Evolutionary conservation across 345 rosid species (phyloP).

Genomic region (Eucalyptus sp.): DNA sequence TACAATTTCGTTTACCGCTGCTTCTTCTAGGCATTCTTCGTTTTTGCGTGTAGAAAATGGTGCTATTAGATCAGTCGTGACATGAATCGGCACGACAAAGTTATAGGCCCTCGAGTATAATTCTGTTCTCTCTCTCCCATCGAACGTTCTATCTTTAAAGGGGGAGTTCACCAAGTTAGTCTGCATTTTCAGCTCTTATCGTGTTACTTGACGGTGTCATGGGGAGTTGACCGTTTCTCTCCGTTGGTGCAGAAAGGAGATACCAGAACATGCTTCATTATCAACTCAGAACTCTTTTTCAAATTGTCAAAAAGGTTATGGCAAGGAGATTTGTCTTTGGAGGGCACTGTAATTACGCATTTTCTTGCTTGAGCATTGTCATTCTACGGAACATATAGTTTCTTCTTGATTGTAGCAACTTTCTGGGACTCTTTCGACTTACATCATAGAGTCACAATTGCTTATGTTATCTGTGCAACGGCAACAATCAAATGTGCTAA

Average conservation of each 20-base stretch:
- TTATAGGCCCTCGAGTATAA: neutral
- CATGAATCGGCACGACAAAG: neutral
- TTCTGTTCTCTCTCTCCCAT: neutral
- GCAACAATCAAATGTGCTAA: slow-evolving; percentile 67
- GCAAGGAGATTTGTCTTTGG: neutral
- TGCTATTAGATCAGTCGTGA: neutral
- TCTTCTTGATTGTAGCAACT: neutral
- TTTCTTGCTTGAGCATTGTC: neutral
- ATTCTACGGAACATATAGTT: neutral
- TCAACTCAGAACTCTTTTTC: neutral
- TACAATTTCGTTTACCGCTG: neutral
- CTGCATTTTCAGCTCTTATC: neutral
- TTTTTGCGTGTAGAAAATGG: neutral
- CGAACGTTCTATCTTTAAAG: neutral
- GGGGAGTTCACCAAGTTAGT: neutral
- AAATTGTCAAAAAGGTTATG: neutral
- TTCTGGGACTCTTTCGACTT: neutral
- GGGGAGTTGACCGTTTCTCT: neutral
- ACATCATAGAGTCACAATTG: neutral
- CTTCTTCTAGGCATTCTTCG: neutral
- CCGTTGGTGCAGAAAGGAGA: neutral
- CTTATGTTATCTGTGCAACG: slow-evolving; percentile 28
- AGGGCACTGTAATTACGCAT: neutral
- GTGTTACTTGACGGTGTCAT: neutral
- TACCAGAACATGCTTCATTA: neutral